phyloP scores from a whole-genome alignment of 1,284 basidiomycete species.

The Cerrena zonata region DNA sequence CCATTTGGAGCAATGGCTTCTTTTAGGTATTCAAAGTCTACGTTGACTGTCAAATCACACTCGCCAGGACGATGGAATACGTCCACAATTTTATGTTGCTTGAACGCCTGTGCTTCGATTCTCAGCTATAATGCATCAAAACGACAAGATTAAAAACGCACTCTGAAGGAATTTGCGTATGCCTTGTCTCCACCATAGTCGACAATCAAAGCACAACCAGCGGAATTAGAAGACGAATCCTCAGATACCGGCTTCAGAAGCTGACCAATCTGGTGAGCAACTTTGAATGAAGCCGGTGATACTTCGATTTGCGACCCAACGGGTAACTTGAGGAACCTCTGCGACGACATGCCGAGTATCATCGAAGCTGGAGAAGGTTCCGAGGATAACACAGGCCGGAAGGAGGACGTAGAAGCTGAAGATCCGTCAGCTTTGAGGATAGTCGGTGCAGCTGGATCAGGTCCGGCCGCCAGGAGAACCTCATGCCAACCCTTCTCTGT shows the following conservation, averaged over 20 bases:
- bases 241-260: conserved; percentile 38
- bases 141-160: conserved; percentile 31
- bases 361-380: conserved; percentile 59
- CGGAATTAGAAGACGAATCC: conserved; percentile 23
- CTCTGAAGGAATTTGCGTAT: conserved; percentile 77
- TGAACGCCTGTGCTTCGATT: conserved; percentile 66
- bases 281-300: conserved; percentile 63
- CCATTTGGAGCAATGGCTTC: conserved; percentile 69
- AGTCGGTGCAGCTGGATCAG: conserved; percentile 24
- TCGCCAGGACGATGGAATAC: conserved; percentile 82
- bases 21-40: conserved; percentile 86
- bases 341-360: conserved; percentile 64
- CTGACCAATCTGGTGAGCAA: conserved; percentile 62
- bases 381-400: conserved; percentile 67
- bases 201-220: conserved; percentile 79
- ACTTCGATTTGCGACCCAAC: conserved; percentile 74
- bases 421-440: conserved; percentile 18
- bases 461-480: conserved; percentile 61
- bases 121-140: background rate
- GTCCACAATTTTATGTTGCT: conserved; percentile 80
- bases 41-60: conserved; percentile 90
- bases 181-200: conserved; percentile 83
- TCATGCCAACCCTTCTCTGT: conserved; percentile 81
- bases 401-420: conserved; percentile 29
- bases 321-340: conserved; percentile 63